Evolutionary conservation across 371 early-diverging fungal species (phyloP).

Genomic region (Syncephalastrum contaminatum): DNA sequence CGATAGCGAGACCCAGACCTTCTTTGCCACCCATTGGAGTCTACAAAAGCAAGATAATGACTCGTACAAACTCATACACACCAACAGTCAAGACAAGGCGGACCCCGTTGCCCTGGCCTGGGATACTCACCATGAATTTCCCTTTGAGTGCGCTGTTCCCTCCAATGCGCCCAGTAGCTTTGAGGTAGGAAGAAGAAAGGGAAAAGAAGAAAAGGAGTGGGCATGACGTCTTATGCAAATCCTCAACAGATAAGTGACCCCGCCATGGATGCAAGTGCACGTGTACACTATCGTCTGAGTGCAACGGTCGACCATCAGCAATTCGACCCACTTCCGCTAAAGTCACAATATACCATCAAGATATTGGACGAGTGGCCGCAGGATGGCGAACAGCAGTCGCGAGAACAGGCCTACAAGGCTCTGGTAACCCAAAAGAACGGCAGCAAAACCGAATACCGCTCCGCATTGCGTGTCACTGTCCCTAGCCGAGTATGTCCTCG

Average conservation of each 20-base stretch:
- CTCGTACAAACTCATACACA: no score
- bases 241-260: constrained; percentile 5
- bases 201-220: neutral
- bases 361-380: no score
- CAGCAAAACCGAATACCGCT: constrained; percentile 5
- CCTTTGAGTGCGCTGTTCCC: constrained; percentile 6
- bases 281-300: constrained; percentile 4
- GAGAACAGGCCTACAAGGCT: constrained; percentile 2
- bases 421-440: no score
- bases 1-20: no score
- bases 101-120: no score
- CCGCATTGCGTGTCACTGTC: constrained; percentile 10
- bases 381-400: constrained; percentile 6
- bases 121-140: neutral
- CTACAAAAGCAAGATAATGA: no score
- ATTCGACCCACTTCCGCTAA: constrained; percentile 5
- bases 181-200: neutral
- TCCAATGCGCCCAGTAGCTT: constrained; percentile 9
- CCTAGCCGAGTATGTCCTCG: constrained; percentile 8
- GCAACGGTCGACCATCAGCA: constrained; percentile 8
- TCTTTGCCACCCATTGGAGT: no score
- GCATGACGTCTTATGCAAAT: neutral
- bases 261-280: constrained; percentile 1
- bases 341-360: neutral
- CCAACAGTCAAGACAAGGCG: no score